Conservation (phyloP, 495 filamentous ascomycete species). For the Monascus purpureus region DNA sequence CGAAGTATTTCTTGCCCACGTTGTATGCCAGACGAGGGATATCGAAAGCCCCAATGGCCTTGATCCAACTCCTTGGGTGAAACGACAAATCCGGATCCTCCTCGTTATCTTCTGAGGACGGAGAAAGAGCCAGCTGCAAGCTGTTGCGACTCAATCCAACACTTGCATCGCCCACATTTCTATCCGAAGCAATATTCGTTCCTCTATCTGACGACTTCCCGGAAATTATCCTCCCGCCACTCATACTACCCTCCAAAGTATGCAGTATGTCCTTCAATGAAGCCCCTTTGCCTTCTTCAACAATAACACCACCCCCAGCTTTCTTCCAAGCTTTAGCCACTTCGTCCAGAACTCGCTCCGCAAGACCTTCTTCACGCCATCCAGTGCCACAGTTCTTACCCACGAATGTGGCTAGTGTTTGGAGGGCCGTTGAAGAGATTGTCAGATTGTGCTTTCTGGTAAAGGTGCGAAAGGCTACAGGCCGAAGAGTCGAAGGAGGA, state of each 20-base stretch:
- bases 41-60: constrained; percentile 64
- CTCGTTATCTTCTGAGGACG: constrained; percentile 37
- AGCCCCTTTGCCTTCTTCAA: constrained; percentile 62
- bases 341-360: constrained; percentile 85
- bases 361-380: constrained; percentile 92
- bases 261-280: constrained; percentile 70
- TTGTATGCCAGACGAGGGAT: constrained; percentile 82
- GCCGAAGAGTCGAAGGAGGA: constrained; percentile 72
- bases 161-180: constrained; percentile 1
- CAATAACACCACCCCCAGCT: constrained; percentile 67
- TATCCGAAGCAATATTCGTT: constrained; percentile 5
- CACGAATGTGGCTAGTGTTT: constrained; percentile 74
- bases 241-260: constrained; percentile 70
- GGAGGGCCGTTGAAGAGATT: constrained; percentile 74
- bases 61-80: constrained; percentile 65
- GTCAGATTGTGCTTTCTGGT: constrained; percentile 97
- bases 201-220: constrained; percentile 14
- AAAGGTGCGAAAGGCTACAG: constrained; percentile 87
- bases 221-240: constrained; percentile 50
- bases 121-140: constrained; percentile 7
- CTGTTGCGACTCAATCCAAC: constrained; percentile 4
- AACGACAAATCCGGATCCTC: constrained; percentile 41
- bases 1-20: constrained; percentile 78
- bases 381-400: constrained; percentile 86
- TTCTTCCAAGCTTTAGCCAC: constrained; percentile 83